A percentile compares a stretch with the other conserved stretches of the same genome.
phyloP scores from a whole-genome alignment of 2,329 filamentous ascomycete genomes.

The Karstenula rhodostoma region DNA sequence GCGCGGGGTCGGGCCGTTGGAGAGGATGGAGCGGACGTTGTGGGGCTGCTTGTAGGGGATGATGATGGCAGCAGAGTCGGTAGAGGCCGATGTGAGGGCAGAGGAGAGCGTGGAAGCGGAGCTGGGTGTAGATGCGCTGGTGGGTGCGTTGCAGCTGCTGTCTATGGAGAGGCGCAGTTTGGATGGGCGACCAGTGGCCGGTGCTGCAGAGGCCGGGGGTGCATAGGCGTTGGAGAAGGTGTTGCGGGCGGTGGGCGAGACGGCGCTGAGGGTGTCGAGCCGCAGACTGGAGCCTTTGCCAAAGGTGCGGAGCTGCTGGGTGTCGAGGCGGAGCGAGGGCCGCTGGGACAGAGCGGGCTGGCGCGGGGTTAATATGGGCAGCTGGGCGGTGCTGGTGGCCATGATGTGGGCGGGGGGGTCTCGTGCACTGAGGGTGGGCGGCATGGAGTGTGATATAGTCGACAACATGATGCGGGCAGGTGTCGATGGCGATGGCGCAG shows the following conservation, averaged over 20 bases:
- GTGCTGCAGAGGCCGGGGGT: slow-evolving; percentile 39
- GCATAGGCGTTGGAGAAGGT: slow-evolving; percentile 69
- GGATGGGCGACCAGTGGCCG: slow-evolving; percentile 34
- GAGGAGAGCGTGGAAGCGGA: slow-evolving; percentile 50
- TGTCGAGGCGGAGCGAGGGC: slow-evolving; percentile 70
- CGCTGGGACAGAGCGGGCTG: slow-evolving; percentile 46
- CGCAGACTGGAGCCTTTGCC: slow-evolving; percentile 63
- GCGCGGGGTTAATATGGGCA: slow-evolving; percentile 53
- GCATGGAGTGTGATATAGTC: slow-evolving; percentile 43
- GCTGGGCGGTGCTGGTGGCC: slow-evolving; percentile 53
- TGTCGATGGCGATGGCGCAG: slow-evolving; percentile 19
- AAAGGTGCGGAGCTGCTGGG: slow-evolving; percentile 59
- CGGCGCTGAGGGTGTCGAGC: slow-evolving; percentile 62
- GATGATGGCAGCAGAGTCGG: slow-evolving; percentile 45
- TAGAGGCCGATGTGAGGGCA: slow-evolving; percentile 50
- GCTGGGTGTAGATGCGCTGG: slow-evolving; percentile 42
- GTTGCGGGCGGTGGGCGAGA: slow-evolving; percentile 68
- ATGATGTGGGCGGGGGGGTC: slow-evolving; percentile 32
- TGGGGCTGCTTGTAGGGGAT: slow-evolving; percentile 58
- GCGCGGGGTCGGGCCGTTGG: slow-evolving; percentile 54
- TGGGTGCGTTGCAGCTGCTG: slow-evolving; percentile 34
- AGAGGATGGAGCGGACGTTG: slow-evolving; percentile 56
- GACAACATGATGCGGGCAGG: slow-evolving; percentile 46
- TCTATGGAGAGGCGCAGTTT: slow-evolving; percentile 45
- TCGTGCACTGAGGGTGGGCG: slow-evolving; percentile 36